Base-by-base conservation (phyloP, 257 asterid species). In the Knoxia roxburghii region DNA sequence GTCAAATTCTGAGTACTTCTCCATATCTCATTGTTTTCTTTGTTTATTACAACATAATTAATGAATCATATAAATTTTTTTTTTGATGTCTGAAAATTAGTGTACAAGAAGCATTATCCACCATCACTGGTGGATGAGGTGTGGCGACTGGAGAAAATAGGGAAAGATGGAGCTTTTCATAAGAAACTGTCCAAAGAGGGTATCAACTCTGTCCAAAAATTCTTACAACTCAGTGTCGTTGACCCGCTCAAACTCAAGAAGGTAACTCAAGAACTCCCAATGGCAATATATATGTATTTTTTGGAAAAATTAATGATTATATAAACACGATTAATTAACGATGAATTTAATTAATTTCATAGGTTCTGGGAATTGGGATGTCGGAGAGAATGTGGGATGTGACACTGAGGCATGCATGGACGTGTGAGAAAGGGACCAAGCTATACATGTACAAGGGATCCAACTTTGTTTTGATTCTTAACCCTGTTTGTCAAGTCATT, bases 111-210 rank as follows among this genome's bases (percentile, higher is more conserved):
- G 57, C 89, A 88, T 69, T 77, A 88, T 55, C 94, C 94, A 56
- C 96, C 96, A 15, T 73, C 81, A 14, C 57, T 88, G 41, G 67
- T 72, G 0, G 96, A 88, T 60, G 88, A 86, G 4, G 89, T 88
- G 46, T 88, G 94, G 96, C 82, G 96, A 1, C 80, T 88, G 30
- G 90, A 84, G 82, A 88, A 88, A 74, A 88, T 88, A 27, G 94
- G 94, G 23, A 88, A 84, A 78, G 82, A 80, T 0, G 96, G 96
- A 64, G 77, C 78, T 41, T 86, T 84, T 67, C 91, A 83, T 33
- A 74, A 46, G 55, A 88, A 82, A 68, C 87, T 88, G 1, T 46
- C 83, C 2, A 52, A 65, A 5, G 57, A 76, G 0, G 85, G 85
- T 24, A 76, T 88, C 21, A 63, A 82, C 30, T 82, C 83, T 0